Base-by-base conservation (phyloP, 331 rosid species). In the Saraca asoca region DNA sequence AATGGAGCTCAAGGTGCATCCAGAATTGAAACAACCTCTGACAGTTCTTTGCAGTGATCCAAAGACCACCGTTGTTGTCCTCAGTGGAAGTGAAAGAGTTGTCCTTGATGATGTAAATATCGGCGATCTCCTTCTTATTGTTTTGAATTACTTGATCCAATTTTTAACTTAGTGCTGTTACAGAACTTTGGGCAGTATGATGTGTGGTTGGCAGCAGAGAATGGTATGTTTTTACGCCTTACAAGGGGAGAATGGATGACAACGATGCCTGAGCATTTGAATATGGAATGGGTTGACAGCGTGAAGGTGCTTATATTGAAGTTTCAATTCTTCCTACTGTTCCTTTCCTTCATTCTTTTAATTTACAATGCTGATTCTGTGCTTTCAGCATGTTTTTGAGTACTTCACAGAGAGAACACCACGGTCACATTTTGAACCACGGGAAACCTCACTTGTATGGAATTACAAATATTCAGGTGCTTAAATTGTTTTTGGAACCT, bases 201-300 rank as follows among this genome's bases (percentile, higher is more conserved):
- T 74, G 76, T 88, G 86, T 93, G 98, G 98, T 82, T 93, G 80
- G 98, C 98, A 52, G 98, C 98, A 12, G 98, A 93, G 82, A 90
- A 93, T 74, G 98, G 97, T 66, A 93, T 93, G 98, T 93, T 93
- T 73, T 64, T 93, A 65, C 83, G 88, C 52, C 77, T 63, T 58
- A 80, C 98, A 13, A 79, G 66, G 69, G 97, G 97, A 50, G 86
- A 80, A 17, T 93, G 98, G 98, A 90, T 93, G 98, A 90, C 98
- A 62, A 93, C 98, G 54, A 93, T 93, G 98, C 98, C 97, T 5
- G 98, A 93, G 68, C 97, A 86, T 66, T 72, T 88, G 76, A 93
- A 86, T 77, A 90, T 90, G 98, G 98, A 93, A 65, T 93, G 98
- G 98, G 86, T 86, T 42, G 91, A 86, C 37, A 93, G 97, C 19